phyloP scores from a whole-genome alignment of 352 stramenopile genomes.

The Phytophthora idaei region DNA sequence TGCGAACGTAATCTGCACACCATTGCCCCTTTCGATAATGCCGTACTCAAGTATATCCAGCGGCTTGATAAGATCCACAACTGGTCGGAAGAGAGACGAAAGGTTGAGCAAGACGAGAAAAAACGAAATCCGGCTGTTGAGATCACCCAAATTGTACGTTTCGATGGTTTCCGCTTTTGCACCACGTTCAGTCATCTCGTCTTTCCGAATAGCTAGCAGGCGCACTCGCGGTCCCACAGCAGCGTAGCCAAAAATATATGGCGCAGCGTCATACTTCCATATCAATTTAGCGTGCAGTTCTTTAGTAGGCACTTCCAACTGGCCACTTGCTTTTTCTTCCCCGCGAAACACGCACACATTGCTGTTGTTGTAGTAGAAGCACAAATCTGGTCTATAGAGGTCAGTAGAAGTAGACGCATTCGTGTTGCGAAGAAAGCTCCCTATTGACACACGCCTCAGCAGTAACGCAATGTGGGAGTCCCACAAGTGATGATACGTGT shows the following conservation, averaged over 20 bases:
- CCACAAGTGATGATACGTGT: too few relatives aligned
- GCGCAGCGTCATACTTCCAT: constrained; percentile 31
- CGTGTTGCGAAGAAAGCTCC: constrained; percentile 15
- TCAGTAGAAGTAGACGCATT: constrained; percentile 15
- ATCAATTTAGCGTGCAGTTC: constrained; percentile 30
- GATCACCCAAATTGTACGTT: constrained; percentile 26
- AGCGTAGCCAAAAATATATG: constrained; percentile 22
- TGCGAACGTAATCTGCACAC: constrained; percentile 9
- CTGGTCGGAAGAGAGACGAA: constrained; percentile 24
- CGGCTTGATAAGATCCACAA: too few relatives aligned
- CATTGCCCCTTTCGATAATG: constrained; percentile 8
- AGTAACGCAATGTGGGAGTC: neutral
- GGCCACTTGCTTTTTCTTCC: neutral
- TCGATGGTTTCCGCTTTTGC: constrained; percentile 32
- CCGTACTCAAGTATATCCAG: constrained; percentile 8
- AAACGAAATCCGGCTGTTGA: constrained; percentile 23
- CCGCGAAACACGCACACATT: too few relatives aligned
- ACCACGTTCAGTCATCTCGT: constrained; percentile 19
- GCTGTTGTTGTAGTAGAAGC: too few relatives aligned
- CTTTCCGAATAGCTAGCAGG: constrained; percentile 30
- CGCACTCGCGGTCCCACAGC: constrained; percentile 10
- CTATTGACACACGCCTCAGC: constrained; percentile 12
- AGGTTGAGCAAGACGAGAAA: constrained; percentile 38
- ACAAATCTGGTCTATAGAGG: neutral
- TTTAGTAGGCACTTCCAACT: constrained; percentile 20